Base-by-base conservation (phyloP, 108 stramenopile species). In the Skeletonema costatum region DNA sequence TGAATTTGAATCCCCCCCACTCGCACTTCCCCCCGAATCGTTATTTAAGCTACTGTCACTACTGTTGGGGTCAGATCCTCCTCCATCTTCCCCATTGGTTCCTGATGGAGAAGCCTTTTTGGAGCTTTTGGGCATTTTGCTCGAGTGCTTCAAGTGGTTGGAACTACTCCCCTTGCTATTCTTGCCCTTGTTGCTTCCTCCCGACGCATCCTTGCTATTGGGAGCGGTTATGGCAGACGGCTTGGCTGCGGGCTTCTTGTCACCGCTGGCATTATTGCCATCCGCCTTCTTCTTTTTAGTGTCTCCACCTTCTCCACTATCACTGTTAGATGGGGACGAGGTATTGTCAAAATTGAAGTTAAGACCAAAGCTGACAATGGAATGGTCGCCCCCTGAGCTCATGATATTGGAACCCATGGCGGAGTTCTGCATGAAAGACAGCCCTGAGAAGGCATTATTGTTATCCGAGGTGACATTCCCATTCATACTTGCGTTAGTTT, bases 311-410 rank as follows among this genome's bases (percentile, higher is more conserved):
- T 74, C 74, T 35, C 80, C 80, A 51, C 67, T 63, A 70, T 75
- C 73, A 16, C 69, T 71, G 46, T 71, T 75, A 8, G 70, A 75
- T 17, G 64, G 80, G 2, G 61, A 69, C 30, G 72, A 74, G 3
- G 80, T 75, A 44, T 70, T 74, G 29, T 75, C 80, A 42, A 81
- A 81, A 48, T 81, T 81, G 64, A 81, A 81, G 61, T 81, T 81
- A 10, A 74, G 53, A 13, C 80, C 80, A 50, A 81, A 75, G 70
- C 80, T 81, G 5, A 75, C 74, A 5, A 81, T 75, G 64, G 72
- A 73, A 19, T 72, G 71, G 16, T 71, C 60, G 32, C 36, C 71
- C 8, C 64, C 70, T 21, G 50, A 68, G 46, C 66, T 29, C 48
- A 48, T 58, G 9, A 64, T 66, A 25, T 65, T 74, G 0, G 73